phyloP scores from a whole-genome alignment of 306 rosid species.

The Senna siamea region DNA sequence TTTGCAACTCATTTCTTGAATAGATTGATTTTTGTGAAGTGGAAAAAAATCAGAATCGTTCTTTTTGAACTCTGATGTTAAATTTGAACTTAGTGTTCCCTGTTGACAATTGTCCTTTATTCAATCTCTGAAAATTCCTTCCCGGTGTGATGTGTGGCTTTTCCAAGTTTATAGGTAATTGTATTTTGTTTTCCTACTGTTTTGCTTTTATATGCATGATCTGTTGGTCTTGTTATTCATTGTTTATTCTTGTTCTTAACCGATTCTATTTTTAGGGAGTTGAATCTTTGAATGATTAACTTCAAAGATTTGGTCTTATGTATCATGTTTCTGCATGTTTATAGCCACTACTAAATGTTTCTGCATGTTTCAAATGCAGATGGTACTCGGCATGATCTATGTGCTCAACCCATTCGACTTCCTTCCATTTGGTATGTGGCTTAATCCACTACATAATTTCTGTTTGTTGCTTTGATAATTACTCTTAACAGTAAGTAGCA shows the following conservation, averaged over 20 bases:
- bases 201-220: background rate
- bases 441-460: background rate
- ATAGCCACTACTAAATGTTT: background rate
- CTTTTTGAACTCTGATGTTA: no score
- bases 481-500: background rate
- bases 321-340: no score
- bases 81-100: no score
- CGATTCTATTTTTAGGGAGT: background rate
- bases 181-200: no score
- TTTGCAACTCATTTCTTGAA: no score
- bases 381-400: background rate
- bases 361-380: background rate
- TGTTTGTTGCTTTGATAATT: background rate
- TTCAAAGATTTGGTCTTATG: background rate
- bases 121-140: background rate
- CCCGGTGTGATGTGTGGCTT: background rate
- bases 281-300: background rate
- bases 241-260: background rate
- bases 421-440: constrained; percentile 10
- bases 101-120: background rate
- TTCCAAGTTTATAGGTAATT: background rate
- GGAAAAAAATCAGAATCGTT: no score
- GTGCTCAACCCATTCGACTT: constrained; percentile 21
- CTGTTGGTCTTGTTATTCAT: background rate
- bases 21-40: no score